A percentile compares a stretch with the other conserved stretches of the same genome.
These are phyloP conservation scores for Tricholoma flavovirens DNA, from an alignment of 768 basidiomycete species.

Conservation along the genomic window DNA sequence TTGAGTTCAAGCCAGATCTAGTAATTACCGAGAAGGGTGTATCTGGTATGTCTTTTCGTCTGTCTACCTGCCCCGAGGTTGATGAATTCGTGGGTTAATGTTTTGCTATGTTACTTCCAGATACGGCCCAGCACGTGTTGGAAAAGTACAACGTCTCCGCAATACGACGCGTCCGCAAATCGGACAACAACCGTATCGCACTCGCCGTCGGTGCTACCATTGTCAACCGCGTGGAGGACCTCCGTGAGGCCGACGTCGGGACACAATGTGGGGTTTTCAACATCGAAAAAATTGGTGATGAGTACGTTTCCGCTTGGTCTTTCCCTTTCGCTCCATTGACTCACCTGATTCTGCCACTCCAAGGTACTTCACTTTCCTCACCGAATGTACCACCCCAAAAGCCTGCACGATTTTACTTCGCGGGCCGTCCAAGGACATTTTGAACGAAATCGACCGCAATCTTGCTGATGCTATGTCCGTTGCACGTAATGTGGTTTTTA, in stretches of 20 bases:
- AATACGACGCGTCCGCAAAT: constrained; percentile 95
- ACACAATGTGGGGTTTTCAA: constrained; percentile 94
- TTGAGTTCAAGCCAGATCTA: constrained; percentile 93
- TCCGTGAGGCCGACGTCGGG: constrained; percentile 88
- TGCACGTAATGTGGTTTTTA: constrained; percentile 94
- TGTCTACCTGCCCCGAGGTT: neutral
- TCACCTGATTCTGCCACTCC: neutral
- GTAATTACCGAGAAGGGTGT: constrained; percentile 98
- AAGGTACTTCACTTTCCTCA: constrained; percentile 96
- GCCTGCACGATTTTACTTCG: constrained; percentile 98
- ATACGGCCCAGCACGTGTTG: constrained; percentile 90
- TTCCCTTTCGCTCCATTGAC: neutral
- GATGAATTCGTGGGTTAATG: neutral
- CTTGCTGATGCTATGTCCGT: constrained; percentile 97
- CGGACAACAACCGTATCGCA: constrained; percentile 97
- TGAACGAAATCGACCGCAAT: constrained; percentile 98
- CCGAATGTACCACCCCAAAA: constrained; percentile 85
- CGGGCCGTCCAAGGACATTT: constrained; percentile 95
- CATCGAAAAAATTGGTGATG: constrained; percentile 96
- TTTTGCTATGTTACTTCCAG: constrained; percentile 30
- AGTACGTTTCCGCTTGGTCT: constrained; percentile 36
- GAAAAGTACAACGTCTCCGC: constrained; percentile 86
- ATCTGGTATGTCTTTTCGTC: constrained; percentile 69
- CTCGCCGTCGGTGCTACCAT: constrained; percentile 94
- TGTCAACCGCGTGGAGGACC: constrained; percentile 92